Evolutionary conservation across 2,329 filamentous ascomycete species (phyloP), one percentile per base, ranked within the genome.

Genomic region (Penicillium griseofulvum): DNA sequence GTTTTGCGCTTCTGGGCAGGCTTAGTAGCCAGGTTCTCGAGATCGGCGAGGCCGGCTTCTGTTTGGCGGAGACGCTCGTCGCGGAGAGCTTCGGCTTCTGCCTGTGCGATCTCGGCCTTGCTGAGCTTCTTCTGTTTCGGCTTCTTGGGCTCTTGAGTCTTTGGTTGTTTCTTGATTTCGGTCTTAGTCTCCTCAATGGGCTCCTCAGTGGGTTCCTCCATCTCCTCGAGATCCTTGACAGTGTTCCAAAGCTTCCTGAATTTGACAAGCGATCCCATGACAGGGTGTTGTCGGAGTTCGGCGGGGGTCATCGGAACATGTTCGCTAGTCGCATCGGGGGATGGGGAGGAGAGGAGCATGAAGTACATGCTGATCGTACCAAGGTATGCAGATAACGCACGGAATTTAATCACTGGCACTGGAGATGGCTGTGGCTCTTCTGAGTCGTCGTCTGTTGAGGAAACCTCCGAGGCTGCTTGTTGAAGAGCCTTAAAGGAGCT

Each of bases 351-450:
- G n/a, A 99, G 78, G 34, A 97, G 83, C 36, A 92, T 90, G 72
- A 99, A 96, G 74, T 99, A 99, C 85, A 96, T 92, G 46, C 89
- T 87, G 63, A 99, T 80, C 1, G 90, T 83, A 41, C 89, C 91
- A 24, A 97, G 80, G 69, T 99, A 97, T 56, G 91, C 90, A 5
- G 90, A 87, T 37, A 96, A 79, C 11, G 92, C 86, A 72, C 90
- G 87, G 69, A 89, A 87, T 71, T 93, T 94, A 55, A 90, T 80
- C 9, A 86, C 79, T 22, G 83, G 78, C n/a, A 87, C 71, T 2
- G 84, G 83, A 4, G 68, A 58, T 19, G 61, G 60, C 19, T 80
- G 56, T 71, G 76, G 11, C 75, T 72, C 65, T 79, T 68, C 61
- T 36, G 61, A 54, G 19, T 52, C 53, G 17, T 58, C 55, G 24